Base-by-base conservation (phyloP, 2,329 filamentous ascomycete species). In the Colletotrichum graminicola region DNA sequence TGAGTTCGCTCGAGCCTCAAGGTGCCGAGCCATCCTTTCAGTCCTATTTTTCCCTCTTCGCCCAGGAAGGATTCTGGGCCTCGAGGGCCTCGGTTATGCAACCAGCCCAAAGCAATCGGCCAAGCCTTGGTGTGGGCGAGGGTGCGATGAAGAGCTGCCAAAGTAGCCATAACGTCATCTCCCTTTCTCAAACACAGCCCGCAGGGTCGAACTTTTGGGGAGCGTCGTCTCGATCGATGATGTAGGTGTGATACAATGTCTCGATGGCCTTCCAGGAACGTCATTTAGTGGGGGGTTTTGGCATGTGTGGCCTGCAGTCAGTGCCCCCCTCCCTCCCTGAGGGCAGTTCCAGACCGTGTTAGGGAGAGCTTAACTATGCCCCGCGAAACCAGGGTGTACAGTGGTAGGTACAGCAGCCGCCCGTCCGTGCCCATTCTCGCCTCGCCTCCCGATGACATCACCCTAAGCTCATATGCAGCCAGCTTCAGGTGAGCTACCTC, bases 241-340 rank as follows among this genome's bases (percentile, higher is more conserved):
- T 72, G 69, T 69, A 68, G 69, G 60, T 69, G 69, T 72, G 69
- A 72, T 69, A 69, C 69, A 64, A 72, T 69, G 69, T 72, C 66
- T 72, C 7, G 57, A 26, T 61, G 67, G 67, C 16, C 23, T 45
- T 55, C 68, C 68, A 23, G 36, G 54, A 29, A 71, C 68, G 68
- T 71, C 68, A 71, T 71, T 18, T 29, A 39, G 65, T 56, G 65
- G 65, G 49, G 8, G 39, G 0, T 56, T 56, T 51, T 29, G 47
- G 62, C 29, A 39, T 29, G 39, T 55, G 54, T 60, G 23, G 29
- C 32, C 45, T 51, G 29, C 26, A 52, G 66, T 55, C 26, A n/a
- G 32, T 39, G 52, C 66, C 16, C 29, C 66, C 16, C 29, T 5
- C 36, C 12, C 36, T 14, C 36, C 36, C 36, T 14, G 56, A 32